phyloP scores from a whole-genome alignment of 495 filamentous ascomycete species.

The Neurospora sp. region DNA sequence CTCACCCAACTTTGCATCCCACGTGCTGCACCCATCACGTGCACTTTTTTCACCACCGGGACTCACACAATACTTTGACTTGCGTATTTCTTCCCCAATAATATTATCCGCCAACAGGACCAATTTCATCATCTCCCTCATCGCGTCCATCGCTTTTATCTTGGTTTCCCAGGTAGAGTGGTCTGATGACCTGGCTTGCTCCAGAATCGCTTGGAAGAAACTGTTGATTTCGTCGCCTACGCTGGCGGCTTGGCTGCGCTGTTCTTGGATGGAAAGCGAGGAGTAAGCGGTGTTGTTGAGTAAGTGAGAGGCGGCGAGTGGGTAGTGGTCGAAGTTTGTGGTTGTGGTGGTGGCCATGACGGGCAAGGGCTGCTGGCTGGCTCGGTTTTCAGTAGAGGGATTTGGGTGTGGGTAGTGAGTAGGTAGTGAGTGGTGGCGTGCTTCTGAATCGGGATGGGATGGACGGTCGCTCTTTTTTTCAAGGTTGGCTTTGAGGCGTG shows the following conservation, averaged over 20 bases:
- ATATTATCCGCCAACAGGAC: background rate
- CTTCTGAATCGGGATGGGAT: too few species aligned
- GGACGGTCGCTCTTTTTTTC: too few species aligned
- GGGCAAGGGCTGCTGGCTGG: too few species aligned
- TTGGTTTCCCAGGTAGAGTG: background rate
- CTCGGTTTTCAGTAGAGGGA: too few species aligned
- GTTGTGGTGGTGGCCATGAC: background rate
- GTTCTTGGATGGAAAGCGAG: background rate
- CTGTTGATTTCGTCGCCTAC: background rate
- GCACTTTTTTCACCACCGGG: background rate
- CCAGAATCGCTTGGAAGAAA: too few species aligned
- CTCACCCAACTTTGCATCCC: background rate
- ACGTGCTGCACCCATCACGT: background rate
- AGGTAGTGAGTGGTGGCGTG: too few species aligned
- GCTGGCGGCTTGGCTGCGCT: background rate
- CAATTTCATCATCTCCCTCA: background rate
- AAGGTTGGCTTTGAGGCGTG: too few species aligned
- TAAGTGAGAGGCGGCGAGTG: background rate
- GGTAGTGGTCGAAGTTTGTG: background rate
- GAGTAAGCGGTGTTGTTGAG: background rate
- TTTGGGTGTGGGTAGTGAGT: too few species aligned
- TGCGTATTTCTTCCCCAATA: background rate
- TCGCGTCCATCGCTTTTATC: background rate
- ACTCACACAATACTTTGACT: background rate
- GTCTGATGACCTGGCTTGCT: too few species aligned